Evolutionary conservation across 2,329 filamentous ascomycete species (phyloP), one percentile per base, ranked within the genome.

Genomic region (Sarocladiaceae sp.): DNA sequence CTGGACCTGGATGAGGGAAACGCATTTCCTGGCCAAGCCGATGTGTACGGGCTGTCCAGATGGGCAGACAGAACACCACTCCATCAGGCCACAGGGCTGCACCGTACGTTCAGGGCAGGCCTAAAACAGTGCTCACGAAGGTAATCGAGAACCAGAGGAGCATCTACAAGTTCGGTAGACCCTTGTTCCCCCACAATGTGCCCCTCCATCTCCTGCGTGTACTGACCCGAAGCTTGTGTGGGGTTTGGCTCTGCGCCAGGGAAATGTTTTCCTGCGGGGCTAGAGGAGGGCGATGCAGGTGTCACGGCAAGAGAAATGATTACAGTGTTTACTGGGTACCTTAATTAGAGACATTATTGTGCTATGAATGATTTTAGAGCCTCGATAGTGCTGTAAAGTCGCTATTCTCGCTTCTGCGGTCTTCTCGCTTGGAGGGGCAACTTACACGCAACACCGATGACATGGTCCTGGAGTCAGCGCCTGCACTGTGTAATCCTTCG

Each of bases 1-100:
- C 26, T 48, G 40, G 40, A 46, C 22, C 10, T 8, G 10, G 10
- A 18, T 33, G n/a, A 22, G 51, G 52, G 52, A 53, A 37, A 53
- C 52, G 36, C 35, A 53, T 53, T 53, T 53, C 52, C 52, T 39
- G 29, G 47, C 20, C 47, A 4, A 17, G 37, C 17, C 18, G 20
- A 23, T 11, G 35, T 37, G 8, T 37, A 37, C 18, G 22, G 39
- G 39, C 39, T 22, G 37, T 33, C 10, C 29, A 15, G 29, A 15
- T 25, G 22, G 4, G 8, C 8, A 22, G 18, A 23, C 29, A 33
- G 29, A 8, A 8, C 37, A 23, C 13, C 37, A 23, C 17, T 20
- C 10, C 37, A 22, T 42, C 5, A 22, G 8, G 37, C 22, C 40
- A 46, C 29, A 33, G 8, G 15, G 29, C 15, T 29, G 23, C 40